phyloP scores from a whole-genome alignment of 2,329 filamentous ascomycete species.

The Sclerotinia nivalis region DNA sequence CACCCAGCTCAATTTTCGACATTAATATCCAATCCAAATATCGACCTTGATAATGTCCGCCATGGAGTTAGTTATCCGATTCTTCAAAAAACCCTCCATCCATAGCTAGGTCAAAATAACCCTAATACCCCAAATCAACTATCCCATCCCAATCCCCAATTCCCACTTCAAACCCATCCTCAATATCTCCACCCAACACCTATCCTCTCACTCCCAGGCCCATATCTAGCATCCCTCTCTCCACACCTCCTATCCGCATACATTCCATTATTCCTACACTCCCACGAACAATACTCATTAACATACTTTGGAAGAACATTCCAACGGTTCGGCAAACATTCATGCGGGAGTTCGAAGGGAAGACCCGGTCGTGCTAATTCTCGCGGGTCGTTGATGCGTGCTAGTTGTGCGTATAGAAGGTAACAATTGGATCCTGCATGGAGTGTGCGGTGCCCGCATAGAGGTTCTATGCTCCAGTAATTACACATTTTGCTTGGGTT shows the following conservation, averaged over 20 bases:
- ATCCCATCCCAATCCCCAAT: neutral
- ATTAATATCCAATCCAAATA: neutral
- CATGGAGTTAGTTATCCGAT: neutral
- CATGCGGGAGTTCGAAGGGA: conserved; percentile 36
- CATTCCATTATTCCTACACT: conserved; percentile 39
- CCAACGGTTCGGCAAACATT: conserved; percentile 34
- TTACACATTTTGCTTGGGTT: conserved; percentile 35
- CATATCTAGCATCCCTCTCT: conserved; percentile 35
- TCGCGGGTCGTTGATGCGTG: conserved; percentile 39
- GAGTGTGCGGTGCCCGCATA: conserved; percentile 39
- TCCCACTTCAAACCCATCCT: neutral
- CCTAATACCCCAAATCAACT: neutral
- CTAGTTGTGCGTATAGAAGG: conserved; percentile 38
- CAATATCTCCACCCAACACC: conserved; percentile 40
- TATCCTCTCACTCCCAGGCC: conserved; percentile 37
- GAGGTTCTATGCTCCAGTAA: conserved; percentile 35
- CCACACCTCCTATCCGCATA: conserved; percentile 34
- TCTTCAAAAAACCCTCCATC: neutral
- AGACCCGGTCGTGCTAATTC: conserved; percentile 29
- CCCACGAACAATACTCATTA: conserved; percentile 34
- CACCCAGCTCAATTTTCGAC: neutral
- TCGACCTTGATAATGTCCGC: neutral
- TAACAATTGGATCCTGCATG: conserved; percentile 38
- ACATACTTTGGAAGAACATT: conserved; percentile 31
- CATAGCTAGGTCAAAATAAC: neutral